These are phyloP conservation scores for Adenanthera pavonina DNA, from an alignment of 306 rosid species.

Conservation along the genomic window DNA sequence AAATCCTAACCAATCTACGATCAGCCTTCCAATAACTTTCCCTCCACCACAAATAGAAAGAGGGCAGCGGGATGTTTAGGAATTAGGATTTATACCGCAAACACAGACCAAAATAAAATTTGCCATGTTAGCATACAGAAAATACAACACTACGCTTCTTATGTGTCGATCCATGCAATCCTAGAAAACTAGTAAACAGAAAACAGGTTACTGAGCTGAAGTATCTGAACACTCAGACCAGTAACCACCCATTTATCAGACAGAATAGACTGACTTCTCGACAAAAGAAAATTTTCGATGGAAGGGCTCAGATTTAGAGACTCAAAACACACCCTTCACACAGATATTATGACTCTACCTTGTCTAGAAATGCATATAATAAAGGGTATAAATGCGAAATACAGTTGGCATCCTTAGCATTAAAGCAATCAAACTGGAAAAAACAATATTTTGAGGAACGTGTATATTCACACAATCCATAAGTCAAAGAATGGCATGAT, in stretches of 20 bases:
- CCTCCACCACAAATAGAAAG: not conserved
- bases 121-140: not conserved
- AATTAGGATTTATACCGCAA: too few species aligned
- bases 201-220: not conserved
- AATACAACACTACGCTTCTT: not conserved
- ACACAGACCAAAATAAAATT: not conserved
- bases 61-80: not conserved
- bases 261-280: not conserved
- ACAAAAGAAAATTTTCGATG: not conserved
- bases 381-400: not conserved
- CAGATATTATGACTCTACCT: not conserved
- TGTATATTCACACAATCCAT: not conserved
- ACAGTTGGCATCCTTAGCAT: not conserved
- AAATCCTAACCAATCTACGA: not conserved
- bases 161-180: not conserved
- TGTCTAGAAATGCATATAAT: not conserved
- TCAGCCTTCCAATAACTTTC: not conserved
- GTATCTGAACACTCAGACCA: not conserved
- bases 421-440: not conserved
- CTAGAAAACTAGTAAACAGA: not conserved
- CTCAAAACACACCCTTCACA: not conserved
- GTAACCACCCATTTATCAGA: conserved; percentile 4
- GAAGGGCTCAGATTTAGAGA: not conserved
- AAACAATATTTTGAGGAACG: not conserved
- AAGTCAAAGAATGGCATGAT: not conserved